These are phyloP conservation scores for Trametes polyzona DNA, from an alignment of 1,284 basidiomycete species.

Conservation along the genomic window DNA sequence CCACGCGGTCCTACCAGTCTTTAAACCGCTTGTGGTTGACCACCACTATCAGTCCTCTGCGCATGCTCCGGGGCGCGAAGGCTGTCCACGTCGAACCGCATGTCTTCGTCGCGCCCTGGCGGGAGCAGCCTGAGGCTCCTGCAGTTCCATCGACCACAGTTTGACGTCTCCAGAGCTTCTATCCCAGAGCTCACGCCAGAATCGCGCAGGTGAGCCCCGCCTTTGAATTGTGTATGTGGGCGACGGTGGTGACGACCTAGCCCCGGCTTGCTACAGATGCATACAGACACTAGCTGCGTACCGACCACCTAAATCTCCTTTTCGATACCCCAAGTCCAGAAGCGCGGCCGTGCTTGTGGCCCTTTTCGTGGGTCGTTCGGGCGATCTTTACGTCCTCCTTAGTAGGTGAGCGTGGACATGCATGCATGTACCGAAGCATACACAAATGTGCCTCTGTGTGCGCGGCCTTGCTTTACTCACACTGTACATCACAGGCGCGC, in stretches of 20 bases:
- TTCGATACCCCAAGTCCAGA: slow-evolving; percentile 56
- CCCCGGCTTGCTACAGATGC: slow-evolving; percentile 47
- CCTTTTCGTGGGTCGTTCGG: slow-evolving; percentile 79
- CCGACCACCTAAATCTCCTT: slow-evolving; percentile 45
- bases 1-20: no score
- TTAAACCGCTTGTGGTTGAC: no score
- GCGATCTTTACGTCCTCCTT: slow-evolving; percentile 82
- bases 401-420: slow-evolving; percentile 66
- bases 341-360: slow-evolving; percentile 78
- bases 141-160: slow-evolving; percentile 21
- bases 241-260: neutral
- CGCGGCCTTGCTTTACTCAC: neutral
- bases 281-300: slow-evolving; percentile 61
- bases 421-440: no score
- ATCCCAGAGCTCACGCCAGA: slow-evolving; percentile 51
- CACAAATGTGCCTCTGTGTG: neutral
- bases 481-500: slow-evolving; percentile 56
- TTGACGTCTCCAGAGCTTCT: slow-evolving; percentile 39
- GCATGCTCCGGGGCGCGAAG: no score
- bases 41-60: no score
- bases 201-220: slow-evolving; percentile 46
- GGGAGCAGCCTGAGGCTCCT: slow-evolving; percentile 10
- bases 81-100: neutral
- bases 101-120: slow-evolving; percentile 9
- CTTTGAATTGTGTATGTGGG: neutral